A percentile compares a stretch with the other conserved stretches of the same genome.
phyloP scores from a whole-genome alignment of 106 monocot genomes.

The Acorus gramineus region DNA sequence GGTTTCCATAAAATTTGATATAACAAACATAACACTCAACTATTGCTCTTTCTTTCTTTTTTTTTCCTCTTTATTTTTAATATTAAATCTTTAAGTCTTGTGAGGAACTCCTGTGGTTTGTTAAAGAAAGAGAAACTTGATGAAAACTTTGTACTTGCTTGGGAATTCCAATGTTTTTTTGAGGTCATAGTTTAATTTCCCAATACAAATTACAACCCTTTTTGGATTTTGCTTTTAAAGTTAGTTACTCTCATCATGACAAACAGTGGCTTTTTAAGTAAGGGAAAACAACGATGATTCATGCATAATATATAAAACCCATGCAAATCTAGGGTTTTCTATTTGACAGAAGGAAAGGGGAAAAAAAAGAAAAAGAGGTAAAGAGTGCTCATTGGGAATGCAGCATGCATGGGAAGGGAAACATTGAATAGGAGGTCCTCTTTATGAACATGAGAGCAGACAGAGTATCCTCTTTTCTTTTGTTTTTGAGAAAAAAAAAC shows the following conservation, averaged over 20 bases:
- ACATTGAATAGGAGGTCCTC: neutral
- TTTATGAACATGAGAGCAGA: constrained; percentile 12
- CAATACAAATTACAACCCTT: neutral
- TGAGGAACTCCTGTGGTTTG: too few species aligned
- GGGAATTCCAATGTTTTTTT: neutral
- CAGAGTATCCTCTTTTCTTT: constrained; percentile 19
- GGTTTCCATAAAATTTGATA: too few species aligned
- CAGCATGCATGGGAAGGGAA: too few species aligned
- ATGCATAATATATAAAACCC: neutral
- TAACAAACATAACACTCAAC: too few species aligned
- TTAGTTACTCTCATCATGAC: constrained; percentile 4
- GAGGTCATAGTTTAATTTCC: neutral
- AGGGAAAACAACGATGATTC: too few species aligned
- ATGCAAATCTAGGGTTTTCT: constrained; percentile 3
- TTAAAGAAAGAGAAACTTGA: too few species aligned
- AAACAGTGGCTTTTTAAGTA: neutral
- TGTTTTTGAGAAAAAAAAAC: neutral
- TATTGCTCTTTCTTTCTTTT: too few species aligned
- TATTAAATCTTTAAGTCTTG: too few species aligned
- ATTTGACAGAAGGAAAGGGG: neutral
- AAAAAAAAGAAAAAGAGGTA: neutral
- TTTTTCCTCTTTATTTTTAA: too few species aligned
- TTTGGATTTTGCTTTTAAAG: constrained; percentile 11
- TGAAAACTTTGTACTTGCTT: too few species aligned
- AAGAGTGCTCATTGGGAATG: constrained; percentile 7